Percentiles rank a stretch among this genome's conserved stretches.
phyloP scores from a whole-genome alignment of 805 yeast genomes.

The Pichia manshurica region DNA sequence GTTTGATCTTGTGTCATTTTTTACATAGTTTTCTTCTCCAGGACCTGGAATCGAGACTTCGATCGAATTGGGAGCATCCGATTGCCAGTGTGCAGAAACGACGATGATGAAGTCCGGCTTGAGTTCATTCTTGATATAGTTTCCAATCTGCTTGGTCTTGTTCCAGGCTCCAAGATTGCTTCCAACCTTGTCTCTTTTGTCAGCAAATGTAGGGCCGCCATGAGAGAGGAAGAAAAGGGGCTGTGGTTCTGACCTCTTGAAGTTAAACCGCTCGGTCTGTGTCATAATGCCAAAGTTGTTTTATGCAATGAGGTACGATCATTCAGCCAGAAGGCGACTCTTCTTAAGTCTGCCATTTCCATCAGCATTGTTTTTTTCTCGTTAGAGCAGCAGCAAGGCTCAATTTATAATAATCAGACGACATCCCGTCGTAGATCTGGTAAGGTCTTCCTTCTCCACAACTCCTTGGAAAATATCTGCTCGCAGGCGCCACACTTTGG shows the following conservation, averaged over 20 bases:
- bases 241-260: conserved; percentile 20
- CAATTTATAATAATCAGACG: no score
- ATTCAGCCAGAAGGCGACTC: no score
- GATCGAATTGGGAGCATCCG: conserved; percentile 34
- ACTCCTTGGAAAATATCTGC: no score
- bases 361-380: no score
- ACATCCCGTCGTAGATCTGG: no score
- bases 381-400: no score
- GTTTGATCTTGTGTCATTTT: conserved; percentile 14
- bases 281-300: neutral
- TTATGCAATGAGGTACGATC: no score
- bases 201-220: conserved; percentile 79
- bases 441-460: no score
- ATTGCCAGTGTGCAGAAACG: conserved; percentile 78
- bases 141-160: conserved; percentile 45
- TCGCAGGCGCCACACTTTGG: no score
- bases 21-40: conserved; percentile 17
- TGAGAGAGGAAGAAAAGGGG: conserved; percentile 71
- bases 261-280: conserved; percentile 14
- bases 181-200: conserved; percentile 40
- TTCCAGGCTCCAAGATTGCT: conserved; percentile 58
- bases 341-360: no score
- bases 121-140: conserved; percentile 38
- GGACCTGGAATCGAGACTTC: conserved; percentile 45
- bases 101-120: conserved; percentile 63